Evolutionary conservation across 2,329 filamentous ascomycete genomes (phyloP).

Genomic region (Aspergillus texensis): DNA sequence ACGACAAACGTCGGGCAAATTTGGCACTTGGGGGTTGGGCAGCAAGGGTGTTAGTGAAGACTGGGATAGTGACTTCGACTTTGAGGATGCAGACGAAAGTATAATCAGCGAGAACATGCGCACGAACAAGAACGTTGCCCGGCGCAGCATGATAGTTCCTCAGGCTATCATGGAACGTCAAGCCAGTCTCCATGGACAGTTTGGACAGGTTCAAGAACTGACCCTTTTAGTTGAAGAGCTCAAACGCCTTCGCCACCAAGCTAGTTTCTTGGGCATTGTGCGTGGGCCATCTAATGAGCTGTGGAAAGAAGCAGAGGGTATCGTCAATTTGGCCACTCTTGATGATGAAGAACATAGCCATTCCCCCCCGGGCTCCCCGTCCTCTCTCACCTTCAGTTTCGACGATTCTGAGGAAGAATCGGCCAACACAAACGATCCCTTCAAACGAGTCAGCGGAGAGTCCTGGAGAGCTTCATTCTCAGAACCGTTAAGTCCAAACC

Average conservation of each 20-base stretch:
- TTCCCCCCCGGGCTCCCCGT: slow-evolving; percentile 55
- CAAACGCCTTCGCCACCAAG: slow-evolving; percentile 62
- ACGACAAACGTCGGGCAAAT: slow-evolving; percentile 58
- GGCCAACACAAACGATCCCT: slow-evolving; percentile 32
- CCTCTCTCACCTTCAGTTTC: slow-evolving; percentile 61
- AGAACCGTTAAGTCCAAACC: slow-evolving; percentile 29
- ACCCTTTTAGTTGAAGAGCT: slow-evolving; percentile 67
- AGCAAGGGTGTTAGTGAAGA: slow-evolving; percentile 68
- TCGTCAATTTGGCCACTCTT: slow-evolving; percentile 67
- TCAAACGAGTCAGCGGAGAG: slow-evolving; percentile 34
- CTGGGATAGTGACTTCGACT: slow-evolving; percentile 71
- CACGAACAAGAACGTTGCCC: slow-evolving; percentile 23
- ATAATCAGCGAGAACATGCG: slow-evolving; percentile 46
- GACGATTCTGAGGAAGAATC: slow-evolving; percentile 60
- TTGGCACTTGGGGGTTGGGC: slow-evolving; percentile 68
- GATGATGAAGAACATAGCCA: slow-evolving; percentile 60
- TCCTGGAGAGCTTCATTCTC: slow-evolving; percentile 34
- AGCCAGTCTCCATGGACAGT: slow-evolving; percentile 66
- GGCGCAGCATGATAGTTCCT: slow-evolving; percentile 55
- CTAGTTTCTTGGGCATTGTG: slow-evolving; percentile 56
- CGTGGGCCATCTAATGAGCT: slow-evolving; percentile 56
- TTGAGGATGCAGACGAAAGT: slow-evolving; percentile 55
- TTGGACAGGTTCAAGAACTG: slow-evolving; percentile 65
- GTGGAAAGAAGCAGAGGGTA: slow-evolving; percentile 68
- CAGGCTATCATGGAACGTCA: slow-evolving; percentile 66